Evolutionary conservation across 2,329 filamentous ascomycete species (phyloP), one percentile per base, ranked within the genome.

Genomic region (Xylaria polymorpha): DNA sequence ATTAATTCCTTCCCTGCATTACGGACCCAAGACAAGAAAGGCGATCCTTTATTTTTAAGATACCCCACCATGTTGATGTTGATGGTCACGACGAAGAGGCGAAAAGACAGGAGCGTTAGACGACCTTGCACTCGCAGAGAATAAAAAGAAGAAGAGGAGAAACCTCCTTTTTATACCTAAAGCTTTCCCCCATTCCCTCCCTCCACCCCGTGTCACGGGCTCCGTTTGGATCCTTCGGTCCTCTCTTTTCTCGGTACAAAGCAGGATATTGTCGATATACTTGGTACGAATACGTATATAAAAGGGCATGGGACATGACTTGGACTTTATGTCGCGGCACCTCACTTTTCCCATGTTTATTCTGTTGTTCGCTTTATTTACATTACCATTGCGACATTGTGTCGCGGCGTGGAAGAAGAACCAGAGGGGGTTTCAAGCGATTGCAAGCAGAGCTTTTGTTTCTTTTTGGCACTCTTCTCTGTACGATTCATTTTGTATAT

Each of bases 11-110:
- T 29, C 46, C 37, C 18, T 25, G 20, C 57, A 51, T 59, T 51
- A 43, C 32, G 50, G 53, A 62, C 48, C 37, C 22, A 56, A 67
- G 58, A 62, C 57, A 63, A 58, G 59, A 56, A 41, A 63, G 56
- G 56, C 59, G 35, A 57, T 43, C 29, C 43, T 56, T 50, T 68
- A 35, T 68, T 70, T 57, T 61, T 70, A 39, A 64, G 64, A 64
- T 68, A 69, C 67, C 67, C 60, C 50, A 8, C 20, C 14, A 29
- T 25, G 43, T 57, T 65, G 61, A 64, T 50, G 20, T 61, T 65
- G 48, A 67, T 15, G 48, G 43, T 56, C 66, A 61, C 48, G 41
- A 61, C 10, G 35, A 58, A 43, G 29, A 50, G n/a, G 46, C 32
- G n/a, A 44, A 64, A 18, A 48, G 14, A 37, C 20, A 18, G n/a